These are phyloP conservation scores for Diaporthe velutina DNA, from an alignment of 2,329 filamentous ascomycete genomes.

Conservation along the genomic window DNA sequence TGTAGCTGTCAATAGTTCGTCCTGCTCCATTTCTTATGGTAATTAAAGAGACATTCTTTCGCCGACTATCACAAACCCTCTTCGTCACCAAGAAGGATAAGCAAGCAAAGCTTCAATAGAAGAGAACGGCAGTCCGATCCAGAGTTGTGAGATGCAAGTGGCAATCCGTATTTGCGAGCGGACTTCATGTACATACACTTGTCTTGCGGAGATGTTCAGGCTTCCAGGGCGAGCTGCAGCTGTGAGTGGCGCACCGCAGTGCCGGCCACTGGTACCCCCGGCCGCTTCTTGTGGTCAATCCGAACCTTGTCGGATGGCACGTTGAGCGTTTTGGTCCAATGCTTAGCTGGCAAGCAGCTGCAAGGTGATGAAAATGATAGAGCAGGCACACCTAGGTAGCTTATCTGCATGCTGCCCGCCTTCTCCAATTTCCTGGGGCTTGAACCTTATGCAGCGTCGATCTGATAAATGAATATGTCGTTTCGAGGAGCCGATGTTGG, in stretches of 20 bases:
- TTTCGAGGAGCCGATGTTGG: background rate
- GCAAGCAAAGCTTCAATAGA: background rate
- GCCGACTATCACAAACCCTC: background rate
- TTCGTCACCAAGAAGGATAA: background rate
- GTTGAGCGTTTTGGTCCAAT: background rate
- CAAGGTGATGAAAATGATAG: background rate
- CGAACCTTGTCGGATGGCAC: conserved; percentile 4
- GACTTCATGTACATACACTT: background rate
- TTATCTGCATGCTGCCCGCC: background rate
- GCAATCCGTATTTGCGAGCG: background rate
- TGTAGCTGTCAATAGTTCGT: background rate
- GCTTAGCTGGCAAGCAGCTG: background rate
- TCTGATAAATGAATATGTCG: background rate
- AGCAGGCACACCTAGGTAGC: background rate
- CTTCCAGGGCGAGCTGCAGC: background rate
- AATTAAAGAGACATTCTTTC: background rate
- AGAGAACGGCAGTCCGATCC: too few species aligned
- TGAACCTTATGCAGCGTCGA: background rate
- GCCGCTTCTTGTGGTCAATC: background rate
- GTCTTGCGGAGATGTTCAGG: background rate
- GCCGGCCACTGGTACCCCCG: conserved; percentile 6
- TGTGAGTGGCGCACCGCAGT: conserved; percentile 15
- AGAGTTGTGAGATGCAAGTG: background rate
- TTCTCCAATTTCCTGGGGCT: background rate
- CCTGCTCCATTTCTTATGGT: background rate